Conservation (phyloP, 305 asterid genomes). For the Nicotiana rustica region DNA sequence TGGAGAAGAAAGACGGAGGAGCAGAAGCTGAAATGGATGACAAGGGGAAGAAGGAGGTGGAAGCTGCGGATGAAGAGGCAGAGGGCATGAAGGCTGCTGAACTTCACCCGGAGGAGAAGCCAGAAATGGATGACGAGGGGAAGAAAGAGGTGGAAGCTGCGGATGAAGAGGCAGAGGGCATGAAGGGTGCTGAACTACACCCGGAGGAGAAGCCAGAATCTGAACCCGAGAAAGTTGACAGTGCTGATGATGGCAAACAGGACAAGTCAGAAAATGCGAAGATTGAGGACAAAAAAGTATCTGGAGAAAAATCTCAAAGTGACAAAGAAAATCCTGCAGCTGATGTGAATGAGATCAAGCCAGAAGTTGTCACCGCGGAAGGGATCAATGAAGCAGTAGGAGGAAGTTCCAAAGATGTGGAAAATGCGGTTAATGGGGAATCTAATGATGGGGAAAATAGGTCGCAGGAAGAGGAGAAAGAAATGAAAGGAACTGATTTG, state of each 20-base stretch:
- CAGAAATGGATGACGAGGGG: slow-evolving; percentile 27
- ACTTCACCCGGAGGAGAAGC: slow-evolving; percentile 29
- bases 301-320: slow-evolving; percentile 33
- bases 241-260: slow-evolving; percentile 41
- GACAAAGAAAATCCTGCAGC: slow-evolving; percentile 29
- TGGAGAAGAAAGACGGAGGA: slow-evolving; percentile 26
- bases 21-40: slow-evolving; percentile 29
- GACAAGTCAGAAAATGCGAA: slow-evolving; percentile 36
- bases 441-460: slow-evolving; percentile 32
- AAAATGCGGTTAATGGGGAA: slow-evolving; percentile 29
- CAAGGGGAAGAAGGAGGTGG: background rate
- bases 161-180: slow-evolving; percentile 40
- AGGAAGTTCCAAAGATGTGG: slow-evolving; percentile 12
- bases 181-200: slow-evolving; percentile 40
- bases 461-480: slow-evolving; percentile 49
- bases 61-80: slow-evolving; percentile 40
- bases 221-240: background rate
- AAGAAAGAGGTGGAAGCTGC: slow-evolving; percentile 43
- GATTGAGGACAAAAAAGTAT: slow-evolving; percentile 40
- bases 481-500: slow-evolving; percentile 47
- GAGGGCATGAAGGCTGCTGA: slow-evolving; percentile 44
- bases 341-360: slow-evolving; percentile 39
- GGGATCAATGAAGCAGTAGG: slow-evolving; percentile 2
- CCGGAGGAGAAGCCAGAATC: slow-evolving; percentile 26
- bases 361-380: background rate